These are phyloP conservation scores for Acanthamoeba culbertsoni DNA, from an alignment of 208 protist genomes.

Conservation along the genomic window DNA sequence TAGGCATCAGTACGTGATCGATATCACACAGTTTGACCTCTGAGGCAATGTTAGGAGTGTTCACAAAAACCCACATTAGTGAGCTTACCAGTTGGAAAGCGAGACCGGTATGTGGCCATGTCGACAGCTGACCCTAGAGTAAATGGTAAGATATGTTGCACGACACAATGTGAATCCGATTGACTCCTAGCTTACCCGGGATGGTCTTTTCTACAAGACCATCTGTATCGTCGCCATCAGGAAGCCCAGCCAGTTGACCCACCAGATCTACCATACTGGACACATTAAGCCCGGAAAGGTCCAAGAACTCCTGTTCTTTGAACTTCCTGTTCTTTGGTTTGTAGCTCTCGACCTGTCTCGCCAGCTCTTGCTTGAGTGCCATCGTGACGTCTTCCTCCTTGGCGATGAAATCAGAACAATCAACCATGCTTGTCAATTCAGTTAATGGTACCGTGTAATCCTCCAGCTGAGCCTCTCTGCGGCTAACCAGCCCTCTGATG, in stretches of 20 bases:
- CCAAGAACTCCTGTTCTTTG: neutral
- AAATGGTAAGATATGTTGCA: neutral
- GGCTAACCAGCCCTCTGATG: neutral
- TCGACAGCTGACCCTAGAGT: neutral
- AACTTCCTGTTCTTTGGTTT: neutral
- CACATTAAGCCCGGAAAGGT: neutral
- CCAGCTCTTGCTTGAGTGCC: neutral
- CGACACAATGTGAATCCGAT: neutral
- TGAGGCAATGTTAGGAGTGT: neutral
- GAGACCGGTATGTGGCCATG: neutral
- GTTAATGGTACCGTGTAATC: neutral
- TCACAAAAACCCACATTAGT: neutral
- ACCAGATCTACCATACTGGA: neutral
- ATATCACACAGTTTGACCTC: slow-evolving; percentile 36
- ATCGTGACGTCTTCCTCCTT: neutral
- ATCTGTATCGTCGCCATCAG: neutral
- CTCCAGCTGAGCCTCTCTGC: neutral
- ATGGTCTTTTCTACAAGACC: neutral
- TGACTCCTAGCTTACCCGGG: too few relatives aligned
- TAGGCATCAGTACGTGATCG: slow-evolving; percentile 29
- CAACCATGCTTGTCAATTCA: too few relatives aligned
- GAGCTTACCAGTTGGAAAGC: neutral
- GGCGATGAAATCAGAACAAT: neutral
- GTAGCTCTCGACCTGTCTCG: neutral
- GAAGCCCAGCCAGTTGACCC: neutral